Base-by-base conservation (phyloP, 169 alveolate species). In the Prorocentrum cordatum region DNA sequence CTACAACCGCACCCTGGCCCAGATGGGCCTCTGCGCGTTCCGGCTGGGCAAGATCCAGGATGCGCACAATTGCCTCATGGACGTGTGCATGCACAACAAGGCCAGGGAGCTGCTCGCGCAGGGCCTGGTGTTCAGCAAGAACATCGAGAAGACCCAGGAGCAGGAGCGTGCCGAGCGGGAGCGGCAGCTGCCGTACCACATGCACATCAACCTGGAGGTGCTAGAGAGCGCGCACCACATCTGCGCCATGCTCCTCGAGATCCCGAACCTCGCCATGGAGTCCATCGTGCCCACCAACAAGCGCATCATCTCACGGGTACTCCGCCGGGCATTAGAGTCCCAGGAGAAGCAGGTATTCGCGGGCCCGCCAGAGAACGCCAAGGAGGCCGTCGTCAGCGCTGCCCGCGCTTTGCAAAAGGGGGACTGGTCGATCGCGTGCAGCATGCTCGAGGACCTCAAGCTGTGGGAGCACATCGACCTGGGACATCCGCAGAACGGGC, bases 11-110 rank as follows among this genome's bases (percentile, higher is more conserved):
- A 94, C 96, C 85, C 90, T 96, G 58, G 99, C 97, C 1, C 98
- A 97, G 93, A 92, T 97, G 83, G 99, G 99, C 4, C 94, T 98
- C 39, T 94, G 98, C 72, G 99, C 99, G 29, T 98, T 97, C 95
- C 94, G 99, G 59, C 92, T 93, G 89, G 99, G 99, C 1, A 92
- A 93, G 71, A 95, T 97, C 84, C 94, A 94, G 24, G 94, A 92
- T 20, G 94, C 94, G 14, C 94, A 92, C 79, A 94, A 95, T 32
- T 94, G 96, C 89, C 93, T 97, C 26, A 95, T 96, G 86, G 99
- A 97, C 68, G 89, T 79, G 73, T 79, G 89, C 61, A 64, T 39
- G 77, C 45, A 79, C 89, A 79, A 79, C 77, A 79, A 79, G 89
- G 89, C 96, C 91, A 96, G 96, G 93, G 99, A 98, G 92, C 93